phyloP scores from a whole-genome alignment of 352 stramenopile species.

The Globisporangium nunn region DNA sequence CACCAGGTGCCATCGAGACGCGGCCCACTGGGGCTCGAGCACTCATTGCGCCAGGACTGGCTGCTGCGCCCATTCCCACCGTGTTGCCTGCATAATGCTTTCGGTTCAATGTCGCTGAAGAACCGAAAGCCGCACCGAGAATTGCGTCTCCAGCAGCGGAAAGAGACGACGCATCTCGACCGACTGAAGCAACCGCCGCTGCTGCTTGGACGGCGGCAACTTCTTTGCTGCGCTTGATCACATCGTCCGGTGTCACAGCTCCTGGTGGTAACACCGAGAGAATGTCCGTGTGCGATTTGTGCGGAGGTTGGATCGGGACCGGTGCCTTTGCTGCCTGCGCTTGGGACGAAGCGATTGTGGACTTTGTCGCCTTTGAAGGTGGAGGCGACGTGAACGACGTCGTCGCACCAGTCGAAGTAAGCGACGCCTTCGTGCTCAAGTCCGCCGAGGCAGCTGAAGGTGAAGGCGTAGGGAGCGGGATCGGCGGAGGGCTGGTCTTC shows the following conservation, averaged over 20 bases:
- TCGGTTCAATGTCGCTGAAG: slow-evolving; percentile 27
- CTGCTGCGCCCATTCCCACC: slow-evolving; percentile 8
- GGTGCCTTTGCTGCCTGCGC: slow-evolving; percentile 9
- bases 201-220: slow-evolving; percentile 69
- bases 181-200: slow-evolving; percentile 49
- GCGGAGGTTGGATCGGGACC: slow-evolving; percentile 37
- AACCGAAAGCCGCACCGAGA: slow-evolving; percentile 40
- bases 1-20: slow-evolving; percentile 3
- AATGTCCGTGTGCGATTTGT: slow-evolving; percentile 80
- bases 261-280: slow-evolving; percentile 47
- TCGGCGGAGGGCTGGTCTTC: slow-evolving; percentile 64
- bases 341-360: neutral
- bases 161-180: slow-evolving; percentile 36
- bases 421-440: slow-evolving; percentile 12
- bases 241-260: slow-evolving; percentile 63
- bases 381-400: slow-evolving; percentile 11
- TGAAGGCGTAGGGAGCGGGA: slow-evolving; percentile 41
- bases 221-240: slow-evolving; percentile 85
- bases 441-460: slow-evolving; percentile 9
- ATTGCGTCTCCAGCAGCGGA: slow-evolving; percentile 44
- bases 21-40: slow-evolving; percentile 4
- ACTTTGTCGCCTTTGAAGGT: slow-evolving; percentile 9
- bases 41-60: slow-evolving; percentile 1
- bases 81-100: slow-evolving; percentile 26
- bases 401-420: slow-evolving; percentile 5